Evolutionary conservation across 176 grass and related monocot species (phyloP), one percentile per base, ranked within the genome.

Genomic region (Ensete glaucum): DNA sequence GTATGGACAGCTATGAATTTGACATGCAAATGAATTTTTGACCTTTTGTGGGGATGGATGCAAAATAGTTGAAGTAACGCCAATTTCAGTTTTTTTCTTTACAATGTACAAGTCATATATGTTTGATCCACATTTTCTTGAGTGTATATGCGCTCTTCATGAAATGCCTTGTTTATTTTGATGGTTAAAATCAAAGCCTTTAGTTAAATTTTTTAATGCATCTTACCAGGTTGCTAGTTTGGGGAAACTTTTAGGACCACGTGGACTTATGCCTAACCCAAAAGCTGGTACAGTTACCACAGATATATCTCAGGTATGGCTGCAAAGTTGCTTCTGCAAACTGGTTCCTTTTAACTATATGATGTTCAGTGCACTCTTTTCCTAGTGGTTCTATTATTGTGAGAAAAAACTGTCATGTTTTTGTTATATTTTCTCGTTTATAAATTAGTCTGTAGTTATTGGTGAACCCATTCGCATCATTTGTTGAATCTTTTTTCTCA

Each of bases 231-330:
- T 99, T 78, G 96, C 96, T 2, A 81, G 79, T 75, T 85, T 99
- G 71, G 91, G 91, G 62, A 91, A 91, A 77, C 88, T 99, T 92
- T 84, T 99, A 81, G 96, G 96, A 83, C 96, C 96, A 54, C 92
- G 96, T 81, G 96, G 96, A 84, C 87, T 99, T 82, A 99, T 99
- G 96, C 96, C 96, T 74, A 99, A 95, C 76, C 96, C 96, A 24
- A 99, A 99, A 87, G 96, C 96, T 69, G 96, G 96, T 27, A 92
- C 96, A 82, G 96, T 99, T 87, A 86, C 91, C 82, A 69, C 81
- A 53, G 86, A 95, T 85, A 91, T 99, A 79, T 78, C 91, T 75
- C 96, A 99, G 90, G 91, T 99, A 85, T 77, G 75, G 25, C n/a
- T 76, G 57, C 20, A 34, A 27, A 57, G 24, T 9, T 29, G 49